Conservation (phyloP, 2,329 filamentous ascomycete genomes). For the Myriosclerotinia curreyana region DNA sequence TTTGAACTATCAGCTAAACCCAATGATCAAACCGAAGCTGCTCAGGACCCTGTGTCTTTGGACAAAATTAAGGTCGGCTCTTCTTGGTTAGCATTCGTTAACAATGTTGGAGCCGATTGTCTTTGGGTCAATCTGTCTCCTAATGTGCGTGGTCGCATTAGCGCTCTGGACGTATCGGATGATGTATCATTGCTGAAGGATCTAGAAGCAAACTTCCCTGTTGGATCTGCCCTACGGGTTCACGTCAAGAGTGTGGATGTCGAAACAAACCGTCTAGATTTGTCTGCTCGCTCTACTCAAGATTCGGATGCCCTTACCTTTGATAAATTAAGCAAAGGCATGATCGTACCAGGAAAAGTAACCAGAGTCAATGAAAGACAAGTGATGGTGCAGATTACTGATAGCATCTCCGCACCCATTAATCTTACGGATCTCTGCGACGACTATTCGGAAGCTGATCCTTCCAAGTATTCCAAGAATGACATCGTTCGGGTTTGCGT, state of each 20-base stretch:
- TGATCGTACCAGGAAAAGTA: slow-evolving; percentile 78
- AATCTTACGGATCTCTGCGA: slow-evolving; percentile 81
- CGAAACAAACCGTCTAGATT: slow-evolving; percentile 72
- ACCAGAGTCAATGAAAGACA: slow-evolving; percentile 83
- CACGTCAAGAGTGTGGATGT: slow-evolving; percentile 72
- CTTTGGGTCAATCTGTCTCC: slow-evolving; percentile 92
- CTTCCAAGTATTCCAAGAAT: slow-evolving; percentile 73
- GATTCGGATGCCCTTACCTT: slow-evolving; percentile 60
- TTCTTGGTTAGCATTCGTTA: slow-evolving; percentile 78
- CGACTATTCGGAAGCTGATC: slow-evolving; percentile 78
- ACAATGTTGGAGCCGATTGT: slow-evolving; percentile 76
- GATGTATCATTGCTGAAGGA: slow-evolving; percentile 77
- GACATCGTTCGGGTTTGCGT: slow-evolving; percentile 87
- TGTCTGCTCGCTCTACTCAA: slow-evolving; percentile 68
- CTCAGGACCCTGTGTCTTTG: slow-evolving; percentile 64
- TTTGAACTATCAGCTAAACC: slow-evolving; percentile 84
- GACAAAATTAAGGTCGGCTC: slow-evolving; percentile 71
- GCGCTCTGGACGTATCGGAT: slow-evolving; percentile 79
- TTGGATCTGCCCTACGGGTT: slow-evolving; percentile 84
- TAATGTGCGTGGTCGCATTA: slow-evolving; percentile 79
- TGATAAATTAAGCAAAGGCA: slow-evolving; percentile 69
- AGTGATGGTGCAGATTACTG: slow-evolving; percentile 80
- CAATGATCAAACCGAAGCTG: slow-evolving; percentile 50
- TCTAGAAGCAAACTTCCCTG: slow-evolving; percentile 74
- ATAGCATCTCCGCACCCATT: slow-evolving; percentile 74